Evolutionary conservation across 2,329 filamentous ascomycete species (phyloP).

Genomic region (Penicillium digitatum): DNA sequence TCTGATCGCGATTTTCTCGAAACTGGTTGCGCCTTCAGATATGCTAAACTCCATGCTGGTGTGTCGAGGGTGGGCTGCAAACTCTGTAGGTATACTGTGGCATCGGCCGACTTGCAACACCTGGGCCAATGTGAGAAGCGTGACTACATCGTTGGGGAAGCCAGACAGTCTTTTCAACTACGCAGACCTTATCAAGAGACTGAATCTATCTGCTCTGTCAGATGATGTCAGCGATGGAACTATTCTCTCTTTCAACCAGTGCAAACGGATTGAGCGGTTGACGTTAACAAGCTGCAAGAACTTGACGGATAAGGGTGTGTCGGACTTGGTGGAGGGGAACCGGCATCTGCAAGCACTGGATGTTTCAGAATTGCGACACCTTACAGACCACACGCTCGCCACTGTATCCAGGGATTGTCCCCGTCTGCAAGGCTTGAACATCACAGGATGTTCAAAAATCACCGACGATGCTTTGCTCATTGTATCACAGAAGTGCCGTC

Average conservation of each 20-base stretch:
- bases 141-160: slow-evolving; percentile 72
- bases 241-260: slow-evolving; percentile 72
- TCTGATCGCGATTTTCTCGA: slow-evolving; percentile 86
- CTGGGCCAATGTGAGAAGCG: slow-evolving; percentile 74
- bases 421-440: slow-evolving; percentile 85
- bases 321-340: slow-evolving; percentile 73
- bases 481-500: slow-evolving; percentile 76
- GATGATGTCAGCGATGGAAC: slow-evolving; percentile 83
- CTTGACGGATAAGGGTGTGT: slow-evolving; percentile 79
- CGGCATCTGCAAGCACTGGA: slow-evolving; percentile 81
- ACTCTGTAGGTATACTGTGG: slow-evolving; percentile 91
- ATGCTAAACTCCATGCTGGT: slow-evolving; percentile 86
- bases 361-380: slow-evolving; percentile 73
- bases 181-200: slow-evolving; percentile 80
- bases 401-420: slow-evolving; percentile 76
- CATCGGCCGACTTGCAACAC: slow-evolving; percentile 86
- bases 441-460: slow-evolving; percentile 78
- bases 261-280: slow-evolving; percentile 86
- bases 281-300: slow-evolving; percentile 86
- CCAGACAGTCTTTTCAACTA: slow-evolving; percentile 82
- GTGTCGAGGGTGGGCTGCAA: slow-evolving; percentile 89
- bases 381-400: slow-evolving; percentile 76
- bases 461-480: slow-evolving; percentile 80
- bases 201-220: slow-evolving; percentile 80
- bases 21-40: slow-evolving; percentile 70